A percentile compares a stretch with the other conserved stretches of the same genome.
These are phyloP conservation scores for Stentor roeselii DNA, from an alignment of 73 alveolate species.

Conservation along the genomic window DNA sequence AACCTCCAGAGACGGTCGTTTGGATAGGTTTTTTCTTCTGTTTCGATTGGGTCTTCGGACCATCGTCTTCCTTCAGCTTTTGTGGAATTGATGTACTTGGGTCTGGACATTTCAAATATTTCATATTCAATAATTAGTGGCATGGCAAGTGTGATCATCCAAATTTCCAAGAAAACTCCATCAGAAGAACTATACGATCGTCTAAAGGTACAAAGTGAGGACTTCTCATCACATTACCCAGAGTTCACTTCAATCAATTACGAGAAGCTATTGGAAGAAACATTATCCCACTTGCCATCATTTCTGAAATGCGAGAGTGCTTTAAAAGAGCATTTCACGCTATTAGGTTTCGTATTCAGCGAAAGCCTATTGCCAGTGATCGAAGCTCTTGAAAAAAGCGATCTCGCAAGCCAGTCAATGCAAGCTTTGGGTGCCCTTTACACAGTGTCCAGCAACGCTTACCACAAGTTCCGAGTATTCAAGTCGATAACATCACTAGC, in stretches of 20 bases:
- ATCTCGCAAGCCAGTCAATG: neutral
- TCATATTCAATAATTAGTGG: too few species aligned
- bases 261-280: neutral
- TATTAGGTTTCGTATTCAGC: neutral
- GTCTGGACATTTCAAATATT: too few species aligned
- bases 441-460: neutral
- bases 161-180: neutral
- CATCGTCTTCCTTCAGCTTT: too few species aligned
- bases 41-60: too few species aligned
- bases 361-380: neutral
- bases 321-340: neutral
- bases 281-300: neutral
- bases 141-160: conserved; percentile 13
- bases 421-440: neutral
- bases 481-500: neutral
- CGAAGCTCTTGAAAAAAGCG: neutral
- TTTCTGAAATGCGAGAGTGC: neutral
- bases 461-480: neutral
- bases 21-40: neutral
- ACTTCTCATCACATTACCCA: neutral
- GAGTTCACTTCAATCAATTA: neutral
- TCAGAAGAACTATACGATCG: neutral
- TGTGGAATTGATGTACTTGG: too few species aligned
- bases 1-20: neutral
- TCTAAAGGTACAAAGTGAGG: neutral